phyloP scores from a whole-genome alignment of 345 rosid genomes.

The Brassica juncea region DNA sequence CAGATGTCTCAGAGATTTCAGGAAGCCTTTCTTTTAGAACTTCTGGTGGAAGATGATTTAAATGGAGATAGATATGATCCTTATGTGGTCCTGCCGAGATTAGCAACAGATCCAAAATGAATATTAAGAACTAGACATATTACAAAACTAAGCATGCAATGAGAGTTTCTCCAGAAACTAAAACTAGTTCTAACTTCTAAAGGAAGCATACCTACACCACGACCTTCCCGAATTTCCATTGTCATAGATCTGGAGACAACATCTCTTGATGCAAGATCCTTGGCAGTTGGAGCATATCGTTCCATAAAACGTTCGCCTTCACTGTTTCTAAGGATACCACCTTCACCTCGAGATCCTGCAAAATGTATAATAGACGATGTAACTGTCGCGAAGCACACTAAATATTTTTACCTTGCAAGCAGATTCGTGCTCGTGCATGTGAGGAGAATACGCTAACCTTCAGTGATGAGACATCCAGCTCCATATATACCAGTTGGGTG shows the following conservation, averaged over 20 bases:
- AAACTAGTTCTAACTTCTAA: constrained; percentile 7
- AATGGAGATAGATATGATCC: constrained; percentile 94
- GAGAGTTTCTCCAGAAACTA: background rate
- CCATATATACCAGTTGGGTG: constrained; percentile 99
- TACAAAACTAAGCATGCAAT: background rate
- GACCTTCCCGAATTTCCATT: constrained; percentile 98
- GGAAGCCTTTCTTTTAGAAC: constrained; percentile 99
- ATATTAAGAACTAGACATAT: background rate
- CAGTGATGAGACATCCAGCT: constrained; percentile 95
- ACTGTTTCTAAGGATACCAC: constrained; percentile 93
- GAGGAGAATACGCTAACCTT: constrained; percentile 55
- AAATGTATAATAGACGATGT: constrained; percentile 1
- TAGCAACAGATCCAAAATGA: background rate
- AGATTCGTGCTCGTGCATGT: constrained; percentile 11
- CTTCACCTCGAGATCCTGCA: constrained; percentile 98
- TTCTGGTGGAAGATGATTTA: constrained; percentile 98
- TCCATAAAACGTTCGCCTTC: constrained; percentile 99
- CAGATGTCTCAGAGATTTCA: constrained; percentile 99
- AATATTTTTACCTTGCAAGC: background rate
- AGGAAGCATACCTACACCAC: constrained; percentile 87
- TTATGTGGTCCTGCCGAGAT: constrained; percentile 70
- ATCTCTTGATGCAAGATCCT: constrained; percentile 99
- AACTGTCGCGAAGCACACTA: background rate
- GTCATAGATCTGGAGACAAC: constrained; percentile 99
- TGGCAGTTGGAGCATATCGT: constrained; percentile 98